phyloP scores from a whole-genome alignment of 2,329 filamentous ascomycete species.

The Fusarium tricinctum region DNA sequence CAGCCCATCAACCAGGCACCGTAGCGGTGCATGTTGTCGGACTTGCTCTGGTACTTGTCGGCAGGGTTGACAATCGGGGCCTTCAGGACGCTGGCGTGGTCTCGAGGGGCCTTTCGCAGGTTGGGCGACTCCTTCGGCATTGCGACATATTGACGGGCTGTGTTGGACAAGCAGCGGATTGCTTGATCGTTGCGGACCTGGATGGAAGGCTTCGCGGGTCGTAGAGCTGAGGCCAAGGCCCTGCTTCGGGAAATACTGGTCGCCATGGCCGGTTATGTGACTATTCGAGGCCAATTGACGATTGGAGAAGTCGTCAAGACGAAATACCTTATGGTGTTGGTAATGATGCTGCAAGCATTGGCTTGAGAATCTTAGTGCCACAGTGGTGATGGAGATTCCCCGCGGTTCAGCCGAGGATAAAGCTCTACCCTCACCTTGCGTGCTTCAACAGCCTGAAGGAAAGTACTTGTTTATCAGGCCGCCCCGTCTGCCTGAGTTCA shows the following conservation, averaged over 20 bases:
- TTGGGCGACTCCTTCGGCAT: conserved; percentile 74
- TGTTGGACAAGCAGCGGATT: conserved; percentile 66
- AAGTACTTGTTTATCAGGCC: conserved; percentile 41
- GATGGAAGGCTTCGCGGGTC: conserved; percentile 63
- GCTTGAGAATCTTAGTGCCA: conserved; percentile 46
- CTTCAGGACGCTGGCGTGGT: conserved; percentile 74
- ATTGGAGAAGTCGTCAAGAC: conserved; percentile 46
- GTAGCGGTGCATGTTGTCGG: conserved; percentile 91
- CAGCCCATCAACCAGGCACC: conserved; percentile 97
- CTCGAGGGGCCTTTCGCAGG: conserved; percentile 74
- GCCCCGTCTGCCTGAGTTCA: not conserved
- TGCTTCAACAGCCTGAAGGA: not conserved
- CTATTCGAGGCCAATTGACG: conserved; percentile 62
- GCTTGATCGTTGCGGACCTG: conserved; percentile 58
- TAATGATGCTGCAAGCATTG: conserved; percentile 52
- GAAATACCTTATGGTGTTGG: conserved; percentile 50
- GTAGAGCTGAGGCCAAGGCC: conserved; percentile 68
- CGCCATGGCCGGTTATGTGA: conserved; percentile 66
- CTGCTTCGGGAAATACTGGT: conserved; percentile 71
- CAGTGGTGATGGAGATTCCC: conserved; percentile 38
- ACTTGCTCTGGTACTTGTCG: conserved; percentile 91
- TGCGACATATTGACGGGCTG: conserved; percentile 65
- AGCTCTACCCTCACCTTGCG: conserved; percentile 34
- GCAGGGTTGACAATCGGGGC: conserved; percentile 88
- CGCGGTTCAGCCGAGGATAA: conserved; percentile 52